These are phyloP conservation scores for Liquidambar formosana DNA, from an alignment of 164 flowering plant genomes.

Conservation along the genomic window DNA sequence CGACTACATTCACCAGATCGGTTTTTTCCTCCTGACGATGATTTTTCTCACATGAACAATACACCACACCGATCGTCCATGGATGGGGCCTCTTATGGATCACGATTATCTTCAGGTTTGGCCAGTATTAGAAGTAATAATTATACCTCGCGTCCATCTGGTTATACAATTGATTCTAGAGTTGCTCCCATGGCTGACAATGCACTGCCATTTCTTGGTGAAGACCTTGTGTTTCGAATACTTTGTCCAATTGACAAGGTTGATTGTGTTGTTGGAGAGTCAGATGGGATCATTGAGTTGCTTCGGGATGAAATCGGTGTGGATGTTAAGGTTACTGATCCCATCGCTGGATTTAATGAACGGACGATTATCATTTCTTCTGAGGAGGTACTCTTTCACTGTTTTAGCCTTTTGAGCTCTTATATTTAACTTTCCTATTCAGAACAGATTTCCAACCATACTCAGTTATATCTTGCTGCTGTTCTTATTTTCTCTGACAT, in stretches of 20 bases:
- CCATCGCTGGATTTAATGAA: constrained; percentile 70
- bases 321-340: constrained; percentile 68
- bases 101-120: constrained; percentile 39
- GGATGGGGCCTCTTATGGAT: constrained; percentile 52
- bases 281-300: constrained; percentile 74
- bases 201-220: constrained; percentile 47
- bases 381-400: constrained; percentile 60
- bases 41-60: constrained; percentile 48
- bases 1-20: constrained; percentile 73
- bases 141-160: constrained; percentile 50
- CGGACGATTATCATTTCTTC: constrained; percentile 71
- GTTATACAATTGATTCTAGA: constrained; percentile 46
- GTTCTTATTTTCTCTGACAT: not conserved
- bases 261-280: constrained; percentile 70
- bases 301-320: constrained; percentile 92
- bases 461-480: not conserved
- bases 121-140: constrained; percentile 37
- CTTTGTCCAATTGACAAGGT: constrained; percentile 84
- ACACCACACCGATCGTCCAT: constrained; percentile 38
- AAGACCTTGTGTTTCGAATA: constrained; percentile 84
- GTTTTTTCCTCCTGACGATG: constrained; percentile 75
- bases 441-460: not conserved
- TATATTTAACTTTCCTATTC: not conserved
- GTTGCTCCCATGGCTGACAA: constrained; percentile 43
- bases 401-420: not conserved